A percentile compares a stretch with the other conserved stretches of the same genome.
These are phyloP conservation scores for Ascochyta rabiei DNA, from an alignment of 2,329 filamentous ascomycete genomes.

Conservation along the genomic window DNA sequence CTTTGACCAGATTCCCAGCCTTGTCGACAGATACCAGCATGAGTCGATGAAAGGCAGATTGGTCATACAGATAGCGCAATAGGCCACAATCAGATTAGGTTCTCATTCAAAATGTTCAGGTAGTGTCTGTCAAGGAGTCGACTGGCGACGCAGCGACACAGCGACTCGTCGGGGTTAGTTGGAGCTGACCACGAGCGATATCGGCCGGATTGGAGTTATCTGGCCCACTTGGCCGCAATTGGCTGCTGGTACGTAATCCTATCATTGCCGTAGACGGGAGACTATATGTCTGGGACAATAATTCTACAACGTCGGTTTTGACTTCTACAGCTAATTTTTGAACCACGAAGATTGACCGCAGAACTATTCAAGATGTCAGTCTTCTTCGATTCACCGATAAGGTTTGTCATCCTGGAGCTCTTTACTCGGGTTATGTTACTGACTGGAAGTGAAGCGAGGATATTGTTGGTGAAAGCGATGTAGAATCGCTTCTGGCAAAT, in stretches of 20 bases:
- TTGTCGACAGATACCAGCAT: conserved; percentile 27
- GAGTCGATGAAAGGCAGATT: conserved; percentile 33
- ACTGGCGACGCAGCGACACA: neutral
- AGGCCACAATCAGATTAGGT: neutral
- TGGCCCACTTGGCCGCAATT: conserved; percentile 14
- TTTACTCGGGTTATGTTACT: neutral
- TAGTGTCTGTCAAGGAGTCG: neutral
- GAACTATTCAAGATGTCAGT: conserved; percentile 28
- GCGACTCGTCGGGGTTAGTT: conserved; percentile 25
- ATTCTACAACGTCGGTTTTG: no score
- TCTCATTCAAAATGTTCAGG: no score
- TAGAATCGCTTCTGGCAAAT: conserved; percentile 26
- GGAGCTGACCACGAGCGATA: conserved; percentile 17
- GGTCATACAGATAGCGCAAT: conserved; percentile 25
- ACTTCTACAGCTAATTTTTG: neutral
- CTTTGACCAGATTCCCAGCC: conserved; percentile 29
- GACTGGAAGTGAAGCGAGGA: conserved; percentile 23
- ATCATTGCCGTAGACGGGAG: neutral
- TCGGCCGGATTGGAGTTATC: conserved; percentile 14
- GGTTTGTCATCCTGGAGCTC: conserved; percentile 15
- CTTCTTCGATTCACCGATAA: conserved; percentile 36
- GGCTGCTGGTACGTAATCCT: conserved; percentile 19
- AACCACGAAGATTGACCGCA: neutral
- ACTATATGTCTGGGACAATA: conserved; percentile 1
- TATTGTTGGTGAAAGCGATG: conserved; percentile 31